Conservation (phyloP, 768 basidiomycete genomes). For the Tulasnella sp. region DNA sequence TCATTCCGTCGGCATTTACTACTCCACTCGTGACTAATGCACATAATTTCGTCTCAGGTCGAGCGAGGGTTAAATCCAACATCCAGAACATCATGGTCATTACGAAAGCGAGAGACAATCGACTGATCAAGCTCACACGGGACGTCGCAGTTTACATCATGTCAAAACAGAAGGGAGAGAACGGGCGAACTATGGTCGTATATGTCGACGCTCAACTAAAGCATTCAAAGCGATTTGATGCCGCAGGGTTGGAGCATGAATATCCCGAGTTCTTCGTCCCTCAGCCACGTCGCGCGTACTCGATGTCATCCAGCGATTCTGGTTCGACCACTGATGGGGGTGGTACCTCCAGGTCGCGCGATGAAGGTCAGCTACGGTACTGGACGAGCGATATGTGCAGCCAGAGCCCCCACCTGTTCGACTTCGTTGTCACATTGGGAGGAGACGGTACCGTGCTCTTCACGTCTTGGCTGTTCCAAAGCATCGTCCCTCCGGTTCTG, state of each 20-base stretch:
- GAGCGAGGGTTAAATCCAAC: constrained; percentile 80
- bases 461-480: constrained; percentile 98
- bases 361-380: constrained; percentile 88
- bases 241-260: constrained; percentile 72
- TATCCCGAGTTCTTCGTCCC: constrained; percentile 83
- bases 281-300: constrained; percentile 32
- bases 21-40: constrained; percentile 3
- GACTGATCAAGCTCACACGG: constrained; percentile 87
- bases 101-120: constrained; percentile 95
- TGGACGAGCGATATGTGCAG: constrained; percentile 98
- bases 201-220: constrained; percentile 92
- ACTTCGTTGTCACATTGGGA: constrained; percentile 95
- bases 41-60: constrained; percentile 41
- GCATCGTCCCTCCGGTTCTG: constrained; percentile 95
- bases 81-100: constrained; percentile 91
- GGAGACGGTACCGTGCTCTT: constrained; percentile 98
- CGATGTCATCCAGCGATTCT: constrained; percentile 41
- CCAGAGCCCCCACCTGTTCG: constrained; percentile 81
- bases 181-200: constrained; percentile 69
- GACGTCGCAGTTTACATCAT: constrained; percentile 93
- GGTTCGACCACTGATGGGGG: constrained; percentile 15
- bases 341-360: constrained; percentile 22
- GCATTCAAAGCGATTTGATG: constrained; percentile 86
- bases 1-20: constrained; percentile 21
- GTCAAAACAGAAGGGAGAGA: constrained; percentile 58